phyloP scores from a whole-genome alignment of 2,329 filamentous ascomycete genomes.

The Claviceps sp. region DNA sequence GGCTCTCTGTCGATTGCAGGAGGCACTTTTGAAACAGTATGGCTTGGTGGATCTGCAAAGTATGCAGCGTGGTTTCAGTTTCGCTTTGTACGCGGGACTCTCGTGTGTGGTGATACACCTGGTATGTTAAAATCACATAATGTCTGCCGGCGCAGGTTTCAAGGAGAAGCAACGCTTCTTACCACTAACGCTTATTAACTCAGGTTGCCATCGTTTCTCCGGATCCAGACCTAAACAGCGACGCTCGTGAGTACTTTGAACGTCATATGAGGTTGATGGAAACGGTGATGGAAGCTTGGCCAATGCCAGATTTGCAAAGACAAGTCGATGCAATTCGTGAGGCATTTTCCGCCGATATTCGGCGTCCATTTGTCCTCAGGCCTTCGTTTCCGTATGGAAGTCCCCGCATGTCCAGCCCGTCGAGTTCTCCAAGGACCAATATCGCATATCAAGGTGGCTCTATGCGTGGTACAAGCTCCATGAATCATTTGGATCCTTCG shows the following conservation, averaged over 20 bases:
- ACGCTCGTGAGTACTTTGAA: conserved; percentile 80
- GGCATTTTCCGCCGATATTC: conserved; percentile 78
- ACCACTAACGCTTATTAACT: conserved; percentile 8
- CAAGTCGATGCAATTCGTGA: conserved; percentile 82
- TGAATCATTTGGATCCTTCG: conserved; percentile 36
- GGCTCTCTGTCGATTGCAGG: conserved; percentile 72
- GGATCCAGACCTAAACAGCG: conserved; percentile 72
- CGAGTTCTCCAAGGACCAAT: conserved; percentile 47
- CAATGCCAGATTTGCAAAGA: conserved; percentile 77
- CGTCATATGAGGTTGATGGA: conserved; percentile 91
- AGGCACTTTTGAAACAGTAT: conserved; percentile 64
- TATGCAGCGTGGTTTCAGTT: conserved; percentile 91
- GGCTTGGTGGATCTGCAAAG: conserved; percentile 71
- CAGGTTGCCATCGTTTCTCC: conserved; percentile 88
- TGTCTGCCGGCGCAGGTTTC: not conserved
- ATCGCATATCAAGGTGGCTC: conserved; percentile 32
- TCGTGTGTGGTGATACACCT: conserved; percentile 89
- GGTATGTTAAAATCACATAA: conserved; percentile 43
- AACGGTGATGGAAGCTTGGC: conserved; percentile 68
- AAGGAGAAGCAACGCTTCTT: not conserved
- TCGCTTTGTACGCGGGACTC: conserved; percentile 83
- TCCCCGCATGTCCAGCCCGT: conserved; percentile 49
- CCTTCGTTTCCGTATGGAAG: conserved; percentile 78
- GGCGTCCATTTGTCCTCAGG: conserved; percentile 80
- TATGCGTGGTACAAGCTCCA: conserved; percentile 31